Evolutionary conservation across 441 rosid genomes (phyloP).

Genomic region (Erodium moschatum): DNA sequence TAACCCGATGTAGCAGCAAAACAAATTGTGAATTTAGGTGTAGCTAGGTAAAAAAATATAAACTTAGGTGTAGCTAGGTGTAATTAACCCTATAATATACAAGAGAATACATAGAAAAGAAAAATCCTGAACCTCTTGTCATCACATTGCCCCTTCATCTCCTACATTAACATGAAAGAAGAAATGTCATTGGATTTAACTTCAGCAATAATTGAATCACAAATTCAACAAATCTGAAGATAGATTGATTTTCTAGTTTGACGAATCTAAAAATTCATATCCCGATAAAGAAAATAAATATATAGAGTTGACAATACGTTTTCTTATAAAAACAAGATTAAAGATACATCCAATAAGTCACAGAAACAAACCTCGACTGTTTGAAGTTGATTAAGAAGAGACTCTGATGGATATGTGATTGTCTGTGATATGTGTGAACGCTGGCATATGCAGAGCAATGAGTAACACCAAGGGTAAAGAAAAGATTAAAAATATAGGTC

Average conservation of each 20-base stretch:
- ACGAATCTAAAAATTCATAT: not conserved
- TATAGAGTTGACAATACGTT: too few species aligned
- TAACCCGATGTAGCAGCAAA: too few species aligned
- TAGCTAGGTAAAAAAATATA: too few species aligned
- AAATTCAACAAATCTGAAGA: too few species aligned
- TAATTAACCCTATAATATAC: not conserved
- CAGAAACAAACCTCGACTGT: constrained; percentile 56
- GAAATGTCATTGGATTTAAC: constrained; percentile 13
- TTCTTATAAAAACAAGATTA: too few species aligned
- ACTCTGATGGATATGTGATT: constrained; percentile 62
- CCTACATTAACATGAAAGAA: constrained; percentile 36
- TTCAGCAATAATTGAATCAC: constrained; percentile 1
- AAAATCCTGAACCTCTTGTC: constrained; percentile 47
- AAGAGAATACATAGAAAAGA: constrained; percentile 13
- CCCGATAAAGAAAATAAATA: not conserved
- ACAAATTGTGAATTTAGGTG: too few species aligned
- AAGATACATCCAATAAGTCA: constrained; percentile 3
- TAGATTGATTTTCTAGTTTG: not conserved
- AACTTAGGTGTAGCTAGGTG: too few species aligned
- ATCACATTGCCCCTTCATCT: constrained; percentile 62
- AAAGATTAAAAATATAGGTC: not conserved
- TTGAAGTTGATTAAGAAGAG: constrained; percentile 74
- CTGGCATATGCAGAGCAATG: constrained; percentile 30
- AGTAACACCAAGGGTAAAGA: constrained; percentile 15
- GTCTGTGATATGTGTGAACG: constrained; percentile 57